phyloP scores from a whole-genome alignment of 768 basidiomycete genomes.

The Termitomyces eurrhizus region DNA sequence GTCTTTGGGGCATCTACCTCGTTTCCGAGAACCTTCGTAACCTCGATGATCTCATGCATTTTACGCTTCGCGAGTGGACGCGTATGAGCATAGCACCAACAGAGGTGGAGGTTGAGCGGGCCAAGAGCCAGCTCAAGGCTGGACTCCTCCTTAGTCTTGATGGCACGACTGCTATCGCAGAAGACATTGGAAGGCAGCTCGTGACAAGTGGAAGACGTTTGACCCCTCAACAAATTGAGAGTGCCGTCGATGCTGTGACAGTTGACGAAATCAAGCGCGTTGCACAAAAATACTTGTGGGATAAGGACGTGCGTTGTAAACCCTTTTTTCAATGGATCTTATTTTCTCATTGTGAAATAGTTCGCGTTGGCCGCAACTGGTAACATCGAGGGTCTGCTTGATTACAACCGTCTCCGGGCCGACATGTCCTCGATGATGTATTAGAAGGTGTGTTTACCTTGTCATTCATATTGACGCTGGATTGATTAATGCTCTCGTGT shows the following conservation, averaged over 20 bases:
- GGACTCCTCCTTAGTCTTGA: conserved; percentile 86
- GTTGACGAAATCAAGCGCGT: conserved; percentile 89
- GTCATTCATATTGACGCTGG: not conserved
- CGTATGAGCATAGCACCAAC: conserved; percentile 89
- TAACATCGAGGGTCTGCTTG: conserved; percentile 85
- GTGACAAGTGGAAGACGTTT: conserved; percentile 89
- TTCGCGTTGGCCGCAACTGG: conserved; percentile 88
- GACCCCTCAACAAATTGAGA: conserved; percentile 92
- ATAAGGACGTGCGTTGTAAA: conserved; percentile 71
- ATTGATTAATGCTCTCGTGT: conserved; percentile 1
- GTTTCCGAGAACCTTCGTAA: conserved; percentile 93
- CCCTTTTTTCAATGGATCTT: not conserved
- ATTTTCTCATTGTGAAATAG: conserved; percentile 30
- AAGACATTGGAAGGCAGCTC: conserved; percentile 97
- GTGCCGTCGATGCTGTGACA: conserved; percentile 85
- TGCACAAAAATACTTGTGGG: conserved; percentile 96
- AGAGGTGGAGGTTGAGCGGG: conserved; percentile 87
- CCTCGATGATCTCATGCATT: conserved; percentile 91
- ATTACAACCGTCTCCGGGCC: conserved; percentile 86
- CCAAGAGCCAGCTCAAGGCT: conserved; percentile 98
- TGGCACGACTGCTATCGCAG: conserved; percentile 94
- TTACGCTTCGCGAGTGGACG: conserved; percentile 93
- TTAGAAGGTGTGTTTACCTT: conserved; percentile 35
- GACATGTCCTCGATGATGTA: conserved; percentile 81
- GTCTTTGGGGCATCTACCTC: conserved; percentile 98